Conservation (phyloP, 306 rosid genomes). For the Sicyos baderoa region DNA sequence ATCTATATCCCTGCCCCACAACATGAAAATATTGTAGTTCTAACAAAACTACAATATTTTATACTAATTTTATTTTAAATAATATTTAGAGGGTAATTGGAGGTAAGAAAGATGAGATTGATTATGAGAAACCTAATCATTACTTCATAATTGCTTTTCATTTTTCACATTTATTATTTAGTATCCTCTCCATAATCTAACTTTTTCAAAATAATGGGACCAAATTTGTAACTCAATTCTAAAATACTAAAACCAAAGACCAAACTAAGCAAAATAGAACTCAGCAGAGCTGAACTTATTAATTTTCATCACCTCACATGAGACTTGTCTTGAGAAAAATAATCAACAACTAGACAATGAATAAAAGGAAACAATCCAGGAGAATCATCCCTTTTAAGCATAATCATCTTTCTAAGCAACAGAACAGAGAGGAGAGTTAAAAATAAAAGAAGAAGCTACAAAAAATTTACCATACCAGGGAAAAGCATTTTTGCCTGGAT, state of each 20-base stretch:
- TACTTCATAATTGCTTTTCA: no score
- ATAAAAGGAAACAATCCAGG: conserved; percentile 8
- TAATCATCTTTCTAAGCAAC: conserved; percentile 32
- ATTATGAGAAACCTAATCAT: no score
- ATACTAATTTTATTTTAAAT: no score
- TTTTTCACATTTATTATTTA: no score
- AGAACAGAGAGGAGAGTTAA: conserved; percentile 8
- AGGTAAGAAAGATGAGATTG: no score
- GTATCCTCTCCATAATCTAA: no score
- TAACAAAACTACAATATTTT: not conserved
- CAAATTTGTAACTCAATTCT: no score
- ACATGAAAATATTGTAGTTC: no score
- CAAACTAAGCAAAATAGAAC: not conserved
- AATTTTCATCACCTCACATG: conserved; percentile 4
- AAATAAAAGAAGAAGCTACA: conserved; percentile 15
- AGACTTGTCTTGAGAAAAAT: not conserved
- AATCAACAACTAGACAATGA: conserved; percentile 5
- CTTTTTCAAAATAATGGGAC: no score
- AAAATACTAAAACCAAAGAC: not conserved
- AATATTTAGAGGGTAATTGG: no score
- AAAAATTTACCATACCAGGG: conserved; percentile 35
- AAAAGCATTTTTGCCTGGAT: conserved; percentile 33
- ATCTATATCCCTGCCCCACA: no score
- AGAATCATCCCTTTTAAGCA: conserved; percentile 13
- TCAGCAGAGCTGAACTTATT: conserved; percentile 8